phyloP scores from a whole-genome alignment of 140 eudicot species.

The Anethum foeniculum region DNA sequence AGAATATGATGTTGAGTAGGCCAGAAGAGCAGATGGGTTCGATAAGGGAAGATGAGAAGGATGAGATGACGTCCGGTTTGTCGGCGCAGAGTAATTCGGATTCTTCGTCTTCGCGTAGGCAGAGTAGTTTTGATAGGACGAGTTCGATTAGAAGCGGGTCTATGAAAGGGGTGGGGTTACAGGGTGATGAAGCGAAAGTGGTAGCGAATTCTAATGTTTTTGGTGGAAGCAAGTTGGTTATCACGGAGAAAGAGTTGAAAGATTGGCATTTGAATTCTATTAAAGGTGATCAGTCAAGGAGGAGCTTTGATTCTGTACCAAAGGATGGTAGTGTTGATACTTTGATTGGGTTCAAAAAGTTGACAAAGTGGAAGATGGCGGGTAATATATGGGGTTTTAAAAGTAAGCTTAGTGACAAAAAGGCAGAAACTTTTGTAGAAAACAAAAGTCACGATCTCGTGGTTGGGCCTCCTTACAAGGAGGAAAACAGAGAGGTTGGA shows the following conservation, averaged over 20 bases:
- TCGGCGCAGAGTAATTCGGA: constrained; percentile 57
- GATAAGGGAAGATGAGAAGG: constrained; percentile 65
- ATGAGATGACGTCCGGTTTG: constrained; percentile 55
- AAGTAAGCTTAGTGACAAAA: constrained; percentile 26
- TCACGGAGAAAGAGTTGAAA: constrained; percentile 81
- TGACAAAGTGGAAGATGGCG: constrained; percentile 60
- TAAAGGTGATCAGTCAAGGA: constrained; percentile 34
- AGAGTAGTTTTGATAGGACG: constrained; percentile 58
- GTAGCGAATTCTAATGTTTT: constrained; percentile 33
- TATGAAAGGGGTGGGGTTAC: constrained; percentile 30
- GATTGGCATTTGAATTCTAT: constrained; percentile 67
- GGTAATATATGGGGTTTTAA: constrained; percentile 60
- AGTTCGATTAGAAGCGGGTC: constrained; percentile 59
- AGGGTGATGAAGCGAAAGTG: constrained; percentile 35
- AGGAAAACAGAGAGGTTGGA: constrained; percentile 25
- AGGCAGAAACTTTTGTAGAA: constrained; percentile 22
- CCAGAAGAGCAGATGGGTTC: constrained; percentile 53
- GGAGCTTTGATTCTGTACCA: constrained; percentile 22
- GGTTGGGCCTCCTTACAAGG: constrained; percentile 17
- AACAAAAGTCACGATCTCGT: constrained; percentile 8
- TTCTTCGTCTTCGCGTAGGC: constrained; percentile 42
- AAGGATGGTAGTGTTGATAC: constrained; percentile 22
- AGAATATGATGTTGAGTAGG: constrained; percentile 41
- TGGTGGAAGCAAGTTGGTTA: constrained; percentile 57
- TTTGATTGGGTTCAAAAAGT: constrained; percentile 39